These are phyloP conservation scores for Rhodotorula glutinis DNA, from an alignment of 1,284 basidiomycete genomes.

Conservation along the genomic window DNA sequence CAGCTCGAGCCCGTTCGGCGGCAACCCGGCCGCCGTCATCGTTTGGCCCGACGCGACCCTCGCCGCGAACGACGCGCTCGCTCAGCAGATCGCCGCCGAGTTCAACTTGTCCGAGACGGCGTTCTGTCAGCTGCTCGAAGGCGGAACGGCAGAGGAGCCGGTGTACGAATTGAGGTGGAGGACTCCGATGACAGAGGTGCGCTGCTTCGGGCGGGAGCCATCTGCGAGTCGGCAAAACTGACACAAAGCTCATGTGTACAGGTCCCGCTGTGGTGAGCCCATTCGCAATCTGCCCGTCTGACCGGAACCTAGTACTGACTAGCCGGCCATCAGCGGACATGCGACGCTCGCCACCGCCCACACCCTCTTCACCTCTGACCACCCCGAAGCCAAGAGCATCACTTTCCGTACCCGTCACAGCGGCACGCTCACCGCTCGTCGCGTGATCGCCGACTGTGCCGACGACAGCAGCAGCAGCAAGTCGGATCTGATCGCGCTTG, in stretches of 20 bases:
- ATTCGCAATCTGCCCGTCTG: too few relatives aligned
- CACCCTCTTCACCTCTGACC: slow-evolving; percentile 49
- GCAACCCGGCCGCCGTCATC: slow-evolving; percentile 59
- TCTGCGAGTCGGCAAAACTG: not conserved
- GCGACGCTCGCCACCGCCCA: slow-evolving; percentile 55
- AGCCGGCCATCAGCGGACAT: slow-evolving; percentile 51
- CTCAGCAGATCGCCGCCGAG: slow-evolving; percentile 51
- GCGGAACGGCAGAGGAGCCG: slow-evolving; percentile 10
- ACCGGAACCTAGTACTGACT: too few relatives aligned
- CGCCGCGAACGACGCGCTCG: slow-evolving; percentile 22
- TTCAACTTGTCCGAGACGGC: slow-evolving; percentile 56
- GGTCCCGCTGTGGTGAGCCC: slow-evolving; percentile 21
- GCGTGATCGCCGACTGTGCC: too few relatives aligned
- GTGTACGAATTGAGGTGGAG: slow-evolving; percentile 28
- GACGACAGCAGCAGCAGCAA: too few relatives aligned
- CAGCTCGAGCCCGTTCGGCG: slow-evolving; percentile 51
- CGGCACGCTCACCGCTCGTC: slow-evolving; percentile 30
- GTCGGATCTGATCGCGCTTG: slow-evolving; percentile 51
- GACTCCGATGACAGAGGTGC: slow-evolving; percentile 19
- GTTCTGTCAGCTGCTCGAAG: slow-evolving; percentile 45
- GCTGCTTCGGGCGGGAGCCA: not conserved
- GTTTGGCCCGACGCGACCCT: slow-evolving; percentile 41
- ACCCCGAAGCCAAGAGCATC: slow-evolving; percentile 45
- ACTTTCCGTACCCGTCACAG: slow-evolving; percentile 48
- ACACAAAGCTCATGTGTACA: not conserved